phyloP scores from a whole-genome alignment of 139 green algal genomes.

The Chlamydomonas incerta region DNA sequence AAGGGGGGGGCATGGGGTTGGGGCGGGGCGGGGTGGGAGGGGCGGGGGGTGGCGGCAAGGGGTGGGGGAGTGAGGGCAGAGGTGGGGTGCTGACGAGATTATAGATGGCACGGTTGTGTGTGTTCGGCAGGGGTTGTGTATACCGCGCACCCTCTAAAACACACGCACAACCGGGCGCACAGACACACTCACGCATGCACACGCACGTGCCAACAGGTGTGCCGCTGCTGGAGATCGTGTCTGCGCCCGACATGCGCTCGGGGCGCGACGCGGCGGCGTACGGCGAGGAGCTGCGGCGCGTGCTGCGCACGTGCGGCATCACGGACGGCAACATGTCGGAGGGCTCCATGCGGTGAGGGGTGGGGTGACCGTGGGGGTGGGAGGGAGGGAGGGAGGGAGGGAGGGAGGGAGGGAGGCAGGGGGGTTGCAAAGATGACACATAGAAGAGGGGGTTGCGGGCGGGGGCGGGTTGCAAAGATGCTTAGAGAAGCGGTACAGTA shows the following conservation, averaged over 20 bases:
- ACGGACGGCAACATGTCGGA: slow-evolving; percentile 94
- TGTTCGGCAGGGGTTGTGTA: too few species aligned
- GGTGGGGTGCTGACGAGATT: too few species aligned
- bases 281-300: slow-evolving; percentile 89
- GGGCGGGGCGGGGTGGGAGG: neutral
- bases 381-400: too few species aligned
- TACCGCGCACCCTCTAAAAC: too few species aligned
- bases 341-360: slow-evolving; percentile 85
- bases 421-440: too few species aligned
- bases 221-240: slow-evolving; percentile 97
- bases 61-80: too few species aligned
- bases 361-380: neutral
- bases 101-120: too few species aligned
- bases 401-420: too few species aligned
- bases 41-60: too few species aligned
- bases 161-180: too few species aligned
- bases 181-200: too few species aligned
- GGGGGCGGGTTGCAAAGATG: neutral
- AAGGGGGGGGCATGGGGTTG: neutral
- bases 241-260: slow-evolving; percentile 92
- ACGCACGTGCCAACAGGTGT: slow-evolving; percentile 20
- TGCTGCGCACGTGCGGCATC: slow-evolving; percentile 90
- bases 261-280: slow-evolving; percentile 93
- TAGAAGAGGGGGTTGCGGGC: neutral
- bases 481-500: too few species aligned